Evolutionary conservation across 2,329 filamentous ascomycete species (phyloP).

Genomic region (Trichoderma cornu-damae): DNA sequence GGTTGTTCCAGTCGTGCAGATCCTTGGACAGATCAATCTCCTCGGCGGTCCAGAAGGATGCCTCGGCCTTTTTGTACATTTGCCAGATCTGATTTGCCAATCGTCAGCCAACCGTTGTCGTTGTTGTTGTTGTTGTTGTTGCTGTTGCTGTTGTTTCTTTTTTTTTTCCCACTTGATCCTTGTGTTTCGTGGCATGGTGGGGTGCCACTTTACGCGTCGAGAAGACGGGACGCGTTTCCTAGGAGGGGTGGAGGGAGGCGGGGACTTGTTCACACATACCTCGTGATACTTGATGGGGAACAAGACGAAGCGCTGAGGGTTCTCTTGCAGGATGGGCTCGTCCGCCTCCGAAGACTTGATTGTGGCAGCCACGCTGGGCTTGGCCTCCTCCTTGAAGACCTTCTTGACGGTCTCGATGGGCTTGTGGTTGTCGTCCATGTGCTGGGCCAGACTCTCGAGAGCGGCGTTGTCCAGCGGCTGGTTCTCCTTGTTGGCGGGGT

Average conservation of each 20-base stretch:
- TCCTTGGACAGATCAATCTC: constrained; percentile 99
- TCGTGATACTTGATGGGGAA: constrained; percentile 99
- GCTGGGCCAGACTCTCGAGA: constrained; percentile 48
- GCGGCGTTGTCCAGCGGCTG: constrained; percentile 47
- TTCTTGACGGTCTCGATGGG: constrained; percentile 43
- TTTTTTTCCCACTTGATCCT: not conserved
- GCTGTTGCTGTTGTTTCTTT: too few species aligned
- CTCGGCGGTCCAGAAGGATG: constrained; percentile 99
- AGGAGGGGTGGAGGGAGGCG: not conserved
- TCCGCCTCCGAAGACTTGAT: constrained; percentile 67
- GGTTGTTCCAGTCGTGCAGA: constrained; percentile 98
- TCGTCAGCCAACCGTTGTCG: constrained; percentile 36
- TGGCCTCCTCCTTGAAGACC: constrained; percentile 28
- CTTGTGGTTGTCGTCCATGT: constrained; percentile 59
- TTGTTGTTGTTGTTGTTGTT: too few species aligned
- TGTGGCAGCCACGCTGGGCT: constrained; percentile 38
- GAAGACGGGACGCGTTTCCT: constrained; percentile 39
- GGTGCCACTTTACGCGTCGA: constrained; percentile 64
- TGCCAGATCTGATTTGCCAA: constrained; percentile 76
- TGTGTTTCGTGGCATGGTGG: constrained; percentile 16
- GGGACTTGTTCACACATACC: constrained; percentile 53
- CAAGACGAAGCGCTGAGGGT: constrained; percentile 91
- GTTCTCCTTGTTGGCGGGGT: constrained; percentile 76
- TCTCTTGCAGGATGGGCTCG: constrained; percentile 92
- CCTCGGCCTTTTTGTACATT: constrained; percentile 99